Conservation (phyloP, 2,329 filamentous ascomycete genomes). For the Pochonia chlamydosporia region DNA sequence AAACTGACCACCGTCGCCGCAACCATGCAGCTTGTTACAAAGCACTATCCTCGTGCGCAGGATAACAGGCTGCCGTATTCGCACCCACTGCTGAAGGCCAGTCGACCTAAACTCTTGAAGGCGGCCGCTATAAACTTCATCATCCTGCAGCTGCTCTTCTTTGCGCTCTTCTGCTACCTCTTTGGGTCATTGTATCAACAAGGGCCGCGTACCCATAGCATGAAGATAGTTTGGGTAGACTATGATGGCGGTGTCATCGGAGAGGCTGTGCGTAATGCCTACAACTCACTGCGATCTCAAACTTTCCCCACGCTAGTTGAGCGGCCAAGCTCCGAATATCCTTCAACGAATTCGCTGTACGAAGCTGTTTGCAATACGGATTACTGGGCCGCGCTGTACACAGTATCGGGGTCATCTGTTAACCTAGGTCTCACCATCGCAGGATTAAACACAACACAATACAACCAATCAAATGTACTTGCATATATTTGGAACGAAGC, state of each 20-base stretch:
- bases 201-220: constrained; percentile 11
- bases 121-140: constrained; percentile 13
- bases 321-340: constrained; percentile 8
- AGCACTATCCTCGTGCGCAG: constrained; percentile 13
- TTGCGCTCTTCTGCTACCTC: constrained; percentile 17
- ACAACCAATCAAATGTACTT: constrained; percentile 12
- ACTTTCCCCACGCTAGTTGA: constrained; percentile 15
- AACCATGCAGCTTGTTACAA: too few relatives aligned
- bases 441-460: constrained; percentile 6
- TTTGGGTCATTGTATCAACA: constrained; percentile 17
- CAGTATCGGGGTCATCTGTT: constrained; percentile 8
- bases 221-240: constrained; percentile 16
- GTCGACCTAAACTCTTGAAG: constrained; percentile 12
- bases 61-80: constrained; percentile 5
- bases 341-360: constrained; percentile 5
- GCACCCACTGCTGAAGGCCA: constrained; percentile 7
- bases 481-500: constrained; percentile 17
- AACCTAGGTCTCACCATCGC: constrained; percentile 10
- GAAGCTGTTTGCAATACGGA: constrained; percentile 11
- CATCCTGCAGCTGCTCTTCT: constrained; percentile 35
- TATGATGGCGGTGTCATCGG: constrained; percentile 18
- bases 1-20: too few relatives aligned
- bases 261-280: constrained; percentile 14
- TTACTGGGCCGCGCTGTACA: constrained; percentile 16
- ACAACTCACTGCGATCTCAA: constrained; percentile 10